These are phyloP conservation scores for Candida gorgasii DNA, from an alignment of 805 yeast genomes.

Conservation along the genomic window DNA sequence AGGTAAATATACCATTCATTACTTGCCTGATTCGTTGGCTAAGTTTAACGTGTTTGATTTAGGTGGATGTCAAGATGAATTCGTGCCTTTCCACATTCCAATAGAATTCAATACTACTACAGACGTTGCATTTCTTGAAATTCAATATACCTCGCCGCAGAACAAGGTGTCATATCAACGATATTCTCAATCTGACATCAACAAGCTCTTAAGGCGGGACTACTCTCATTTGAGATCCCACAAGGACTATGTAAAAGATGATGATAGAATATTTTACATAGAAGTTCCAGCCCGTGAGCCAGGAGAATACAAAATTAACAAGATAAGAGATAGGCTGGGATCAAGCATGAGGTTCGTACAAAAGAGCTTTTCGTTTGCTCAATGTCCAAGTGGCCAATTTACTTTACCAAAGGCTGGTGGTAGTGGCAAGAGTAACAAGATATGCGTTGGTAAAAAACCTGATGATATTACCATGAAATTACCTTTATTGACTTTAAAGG, in stretches of 20 bases:
- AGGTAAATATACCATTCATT: slow-evolving; percentile 84
- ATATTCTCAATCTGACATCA: slow-evolving; percentile 59
- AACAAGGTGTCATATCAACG: slow-evolving; percentile 49
- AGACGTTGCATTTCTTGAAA: slow-evolving; percentile 65
- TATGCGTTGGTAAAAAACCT: slow-evolving; percentile 53
- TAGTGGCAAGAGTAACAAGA: slow-evolving; percentile 30
- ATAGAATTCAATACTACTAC: slow-evolving; percentile 78
- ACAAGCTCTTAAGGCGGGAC: slow-evolving; percentile 33
- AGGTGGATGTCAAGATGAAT: slow-evolving; percentile 47
- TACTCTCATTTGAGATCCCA: slow-evolving; percentile 27
- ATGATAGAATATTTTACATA: slow-evolving; percentile 52
- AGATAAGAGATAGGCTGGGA: slow-evolving; percentile 66
- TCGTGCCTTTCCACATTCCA: slow-evolving; percentile 48
- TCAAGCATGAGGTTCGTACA: slow-evolving; percentile 60
- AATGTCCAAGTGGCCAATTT: slow-evolving; percentile 76
- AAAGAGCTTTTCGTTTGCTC: slow-evolving; percentile 64
- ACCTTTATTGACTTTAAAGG: slow-evolving; percentile 57
- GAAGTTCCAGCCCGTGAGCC: slow-evolving; percentile 66
- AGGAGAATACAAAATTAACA: slow-evolving; percentile 73
- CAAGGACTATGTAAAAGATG: slow-evolving; percentile 25
- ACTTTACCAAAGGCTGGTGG: slow-evolving; percentile 31
- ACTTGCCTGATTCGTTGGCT: slow-evolving; percentile 89
- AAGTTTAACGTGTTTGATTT: slow-evolving; percentile 72
- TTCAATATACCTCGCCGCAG: slow-evolving; percentile 60
- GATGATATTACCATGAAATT: slow-evolving; percentile 40